Conservation (phyloP, 805 yeast genomes). For the Hanseniaspora lachancei region DNA sequence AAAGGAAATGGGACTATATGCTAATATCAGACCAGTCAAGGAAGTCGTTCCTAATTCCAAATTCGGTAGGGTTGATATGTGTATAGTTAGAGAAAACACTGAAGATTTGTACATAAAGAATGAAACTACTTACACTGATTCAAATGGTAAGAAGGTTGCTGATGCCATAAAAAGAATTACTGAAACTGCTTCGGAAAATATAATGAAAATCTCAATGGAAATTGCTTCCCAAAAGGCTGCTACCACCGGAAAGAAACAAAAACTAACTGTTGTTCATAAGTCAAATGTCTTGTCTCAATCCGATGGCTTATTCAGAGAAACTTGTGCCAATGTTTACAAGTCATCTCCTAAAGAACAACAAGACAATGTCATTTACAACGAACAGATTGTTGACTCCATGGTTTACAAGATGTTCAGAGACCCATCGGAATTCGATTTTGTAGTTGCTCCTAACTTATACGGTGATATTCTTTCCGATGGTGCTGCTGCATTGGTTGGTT, state of each 20-base stretch:
- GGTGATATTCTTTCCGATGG: constrained; percentile 96
- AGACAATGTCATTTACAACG: constrained; percentile 56
- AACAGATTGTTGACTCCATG: constrained; percentile 98
- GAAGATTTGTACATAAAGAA: constrained; percentile 95
- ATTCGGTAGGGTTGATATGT: constrained; percentile 80
- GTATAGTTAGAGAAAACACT: constrained; percentile 95
- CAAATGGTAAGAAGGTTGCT: constrained; percentile 80
- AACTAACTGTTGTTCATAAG: constrained; percentile 85
- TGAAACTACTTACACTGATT: constrained; percentile 55
- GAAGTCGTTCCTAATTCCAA: constrained; percentile 66
- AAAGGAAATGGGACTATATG: constrained; percentile 86
- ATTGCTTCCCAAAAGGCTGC: constrained; percentile 87
- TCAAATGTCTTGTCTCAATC: constrained; percentile 85
- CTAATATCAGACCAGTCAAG: constrained; percentile 96
- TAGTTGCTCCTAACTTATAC: constrained; percentile 95
- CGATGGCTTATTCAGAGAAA: constrained; percentile 93
- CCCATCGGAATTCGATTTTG: constrained; percentile 93
- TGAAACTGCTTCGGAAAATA: constrained; percentile 71
- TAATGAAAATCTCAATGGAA: constrained; percentile 82
- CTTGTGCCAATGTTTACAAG: constrained; percentile 36
- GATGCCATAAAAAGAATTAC: constrained; percentile 96
- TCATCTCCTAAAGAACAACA: constrained; percentile 42
- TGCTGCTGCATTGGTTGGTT: constrained; percentile 96
- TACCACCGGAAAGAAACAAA: constrained; percentile 39
- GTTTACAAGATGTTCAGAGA: constrained; percentile 98